Percentiles rank a stretch among this genome's conserved stretches.
Evolutionary conservation across 176 grass and related monocot species (phyloP).

Genomic region (Aegilops tauschii): DNA sequence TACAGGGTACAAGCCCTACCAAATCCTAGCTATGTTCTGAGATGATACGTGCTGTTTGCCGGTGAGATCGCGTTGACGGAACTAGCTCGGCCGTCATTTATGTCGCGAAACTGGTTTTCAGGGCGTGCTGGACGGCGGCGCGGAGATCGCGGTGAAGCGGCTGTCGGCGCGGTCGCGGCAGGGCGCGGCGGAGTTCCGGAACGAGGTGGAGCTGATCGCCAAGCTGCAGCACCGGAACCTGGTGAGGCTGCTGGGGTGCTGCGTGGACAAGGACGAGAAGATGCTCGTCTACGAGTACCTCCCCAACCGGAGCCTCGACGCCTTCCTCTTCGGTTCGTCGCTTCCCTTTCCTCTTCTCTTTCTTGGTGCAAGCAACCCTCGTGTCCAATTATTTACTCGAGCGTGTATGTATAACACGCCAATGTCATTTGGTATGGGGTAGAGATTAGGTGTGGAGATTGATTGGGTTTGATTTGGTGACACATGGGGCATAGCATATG

Average conservation of each 20-base stretch:
- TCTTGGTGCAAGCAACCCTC: background rate
- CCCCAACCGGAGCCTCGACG: conserved; percentile 84
- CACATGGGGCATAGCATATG: conserved; percentile 9
- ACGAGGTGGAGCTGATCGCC: conserved; percentile 90
- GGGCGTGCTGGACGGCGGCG: conserved; percentile 60
- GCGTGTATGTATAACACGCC: background rate
- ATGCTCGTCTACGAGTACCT: conserved; percentile 93
- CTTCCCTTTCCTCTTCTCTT: background rate
- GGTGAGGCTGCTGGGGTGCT: conserved; percentile 76
- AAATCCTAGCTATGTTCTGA: background rate
- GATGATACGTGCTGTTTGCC: background rate
- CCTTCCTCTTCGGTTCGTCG: conserved; percentile 76
- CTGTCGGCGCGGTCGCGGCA: conserved; percentile 74
- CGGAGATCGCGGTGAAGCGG: conserved; percentile 85
- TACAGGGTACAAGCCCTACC: conserved; percentile 48
- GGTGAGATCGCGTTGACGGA: background rate
- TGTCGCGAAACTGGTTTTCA: background rate
- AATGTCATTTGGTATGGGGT: background rate
- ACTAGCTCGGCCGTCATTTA: background rate
- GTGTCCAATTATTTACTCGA: background rate
- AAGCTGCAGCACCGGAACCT: conserved; percentile 96
- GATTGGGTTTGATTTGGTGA: background rate
- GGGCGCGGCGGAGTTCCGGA: conserved; percentile 62
- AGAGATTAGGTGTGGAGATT: background rate
- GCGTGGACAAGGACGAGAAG: conserved; percentile 83